Conservation (phyloP, 805 yeast genomes). For the Saturnispora quitensis region DNA sequence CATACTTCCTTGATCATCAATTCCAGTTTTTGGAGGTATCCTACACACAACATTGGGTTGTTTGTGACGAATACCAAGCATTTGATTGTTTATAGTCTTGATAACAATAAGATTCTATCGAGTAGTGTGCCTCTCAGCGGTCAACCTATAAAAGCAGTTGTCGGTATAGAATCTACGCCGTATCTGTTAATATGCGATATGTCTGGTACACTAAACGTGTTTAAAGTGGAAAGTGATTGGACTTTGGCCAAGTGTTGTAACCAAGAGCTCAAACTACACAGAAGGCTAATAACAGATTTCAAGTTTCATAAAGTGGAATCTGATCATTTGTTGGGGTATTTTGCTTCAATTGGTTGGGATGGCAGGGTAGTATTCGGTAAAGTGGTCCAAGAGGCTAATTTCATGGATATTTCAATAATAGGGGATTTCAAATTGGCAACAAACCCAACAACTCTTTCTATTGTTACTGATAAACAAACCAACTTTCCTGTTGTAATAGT, state of each 20-base stretch:
- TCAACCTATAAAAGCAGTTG: constrained; percentile 16
- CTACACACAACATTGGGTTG: constrained; percentile 12
- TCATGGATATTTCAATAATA: constrained; percentile 13
- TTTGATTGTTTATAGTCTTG: constrained; percentile 21
- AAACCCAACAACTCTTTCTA: constrained; percentile 45
- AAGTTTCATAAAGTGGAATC: constrained; percentile 5
- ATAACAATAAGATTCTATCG: constrained; percentile 9
- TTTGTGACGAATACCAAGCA: constrained; percentile 23
- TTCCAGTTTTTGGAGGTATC: constrained; percentile 11
- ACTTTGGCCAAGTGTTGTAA: background rate
- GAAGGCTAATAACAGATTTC: constrained; percentile 22
- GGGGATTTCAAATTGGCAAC: constrained; percentile 32
- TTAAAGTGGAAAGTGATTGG: constrained; percentile 5
- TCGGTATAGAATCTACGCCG: constrained; percentile 17
- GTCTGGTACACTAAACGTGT: constrained; percentile 23
- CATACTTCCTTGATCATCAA: constrained; percentile 20
- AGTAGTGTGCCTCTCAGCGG: constrained; percentile 12
- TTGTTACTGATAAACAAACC: constrained; percentile 14
- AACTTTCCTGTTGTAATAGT: constrained; percentile 36
- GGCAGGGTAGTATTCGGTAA: constrained; percentile 31
- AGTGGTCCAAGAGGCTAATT: constrained; percentile 12
- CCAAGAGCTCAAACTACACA: constrained; percentile 20
- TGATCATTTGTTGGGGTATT: constrained; percentile 21
- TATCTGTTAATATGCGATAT: constrained; percentile 25
- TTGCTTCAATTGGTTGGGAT: constrained; percentile 58